Conservation (phyloP, 768 basidiomycete species). For the Kwoniella bestiolae region DNA sequence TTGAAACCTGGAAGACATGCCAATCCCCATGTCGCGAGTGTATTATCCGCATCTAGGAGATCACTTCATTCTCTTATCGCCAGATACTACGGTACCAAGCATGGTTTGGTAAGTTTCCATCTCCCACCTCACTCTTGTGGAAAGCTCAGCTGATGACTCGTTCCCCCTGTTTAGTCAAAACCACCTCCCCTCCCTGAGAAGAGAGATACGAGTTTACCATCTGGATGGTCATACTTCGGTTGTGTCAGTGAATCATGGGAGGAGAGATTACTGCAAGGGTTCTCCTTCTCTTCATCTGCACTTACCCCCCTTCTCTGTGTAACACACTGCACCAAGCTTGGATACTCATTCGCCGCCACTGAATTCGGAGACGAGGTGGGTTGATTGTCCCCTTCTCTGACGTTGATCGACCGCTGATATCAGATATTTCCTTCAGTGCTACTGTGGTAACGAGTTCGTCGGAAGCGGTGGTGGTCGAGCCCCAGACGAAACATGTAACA, state of each 20-base stretch:
- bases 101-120: slow-evolving; percentile 49
- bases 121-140: not conserved
- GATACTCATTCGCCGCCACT: slow-evolving; percentile 47
- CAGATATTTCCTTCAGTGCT: slow-evolving; percentile 44
- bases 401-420: not conserved
- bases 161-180: slow-evolving; percentile 28
- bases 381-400: not conserved
- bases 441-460: slow-evolving; percentile 51
- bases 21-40: slow-evolving; percentile 46
- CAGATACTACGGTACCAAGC: slow-evolving; percentile 45
- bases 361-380: slow-evolving; percentile 55
- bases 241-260: slow-evolving; percentile 52
- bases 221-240: slow-evolving; percentile 52
- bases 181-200: slow-evolving; percentile 47
- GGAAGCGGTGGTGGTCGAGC: slow-evolving; percentile 43
- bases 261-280: slow-evolving; percentile 49
- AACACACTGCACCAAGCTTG: slow-evolving; percentile 47
- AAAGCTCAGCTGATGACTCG: too few species aligned
- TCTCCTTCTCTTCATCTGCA: slow-evolving; percentile 42
- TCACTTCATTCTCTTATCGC: slow-evolving; percentile 27
- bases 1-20: slow-evolving; percentile 51
- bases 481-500: slow-evolving; percentile 36
- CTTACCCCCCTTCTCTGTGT: slow-evolving; percentile 47
- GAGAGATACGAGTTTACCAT: slow-evolving; percentile 43
- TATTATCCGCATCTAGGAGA: slow-evolving; percentile 36